phyloP scores from a whole-genome alignment of 257 asterid species.

The Anisodus tanguticus region DNA sequence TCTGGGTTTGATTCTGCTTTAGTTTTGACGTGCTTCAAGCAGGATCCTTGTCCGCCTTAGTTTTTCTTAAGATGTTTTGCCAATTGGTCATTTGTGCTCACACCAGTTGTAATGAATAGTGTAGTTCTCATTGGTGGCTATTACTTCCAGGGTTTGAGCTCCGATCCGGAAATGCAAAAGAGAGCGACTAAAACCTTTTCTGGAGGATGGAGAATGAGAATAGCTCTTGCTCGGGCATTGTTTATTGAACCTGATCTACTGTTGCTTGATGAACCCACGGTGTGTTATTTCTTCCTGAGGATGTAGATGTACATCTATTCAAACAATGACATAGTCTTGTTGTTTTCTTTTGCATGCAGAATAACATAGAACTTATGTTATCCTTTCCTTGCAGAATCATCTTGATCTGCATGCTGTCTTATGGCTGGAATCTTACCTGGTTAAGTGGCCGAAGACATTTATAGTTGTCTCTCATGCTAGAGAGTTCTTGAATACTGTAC shows the following conservation, averaged over 20 bases:
- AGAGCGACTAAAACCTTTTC: slow-evolving; percentile 88
- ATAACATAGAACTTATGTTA: slow-evolving; percentile 28
- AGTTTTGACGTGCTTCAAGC: slow-evolving; percentile 4
- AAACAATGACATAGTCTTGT: slow-evolving; percentile 25
- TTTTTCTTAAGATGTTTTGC: slow-evolving; percentile 13
- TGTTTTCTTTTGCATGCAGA: slow-evolving; percentile 35
- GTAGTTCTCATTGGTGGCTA: slow-evolving; percentile 31
- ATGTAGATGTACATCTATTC: slow-evolving; percentile 29
- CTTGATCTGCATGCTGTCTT: slow-evolving; percentile 99
- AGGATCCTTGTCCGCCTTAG: slow-evolving; percentile 3
- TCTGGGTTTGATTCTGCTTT: background rate
- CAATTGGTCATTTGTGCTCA: slow-evolving; percentile 20
- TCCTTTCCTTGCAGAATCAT: slow-evolving; percentile 78
- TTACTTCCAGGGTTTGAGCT: slow-evolving; percentile 85
- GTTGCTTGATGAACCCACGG: slow-evolving; percentile 98
- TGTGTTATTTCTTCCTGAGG: slow-evolving; percentile 41
- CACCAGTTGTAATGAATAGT: background rate
- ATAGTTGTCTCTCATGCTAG: slow-evolving; percentile 99
- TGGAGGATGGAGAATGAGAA: slow-evolving; percentile 99
- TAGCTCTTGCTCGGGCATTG: slow-evolving; percentile 96
- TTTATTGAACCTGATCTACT: slow-evolving; percentile 93
- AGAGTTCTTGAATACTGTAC: slow-evolving; percentile 91
- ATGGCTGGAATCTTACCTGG: slow-evolving; percentile 92
- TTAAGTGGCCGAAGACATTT: slow-evolving; percentile 97
- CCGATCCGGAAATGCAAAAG: slow-evolving; percentile 87